Evolutionary conservation across 805 yeast genomes (phyloP).

Genomic region (Pichia rugopelliculosa): DNA sequence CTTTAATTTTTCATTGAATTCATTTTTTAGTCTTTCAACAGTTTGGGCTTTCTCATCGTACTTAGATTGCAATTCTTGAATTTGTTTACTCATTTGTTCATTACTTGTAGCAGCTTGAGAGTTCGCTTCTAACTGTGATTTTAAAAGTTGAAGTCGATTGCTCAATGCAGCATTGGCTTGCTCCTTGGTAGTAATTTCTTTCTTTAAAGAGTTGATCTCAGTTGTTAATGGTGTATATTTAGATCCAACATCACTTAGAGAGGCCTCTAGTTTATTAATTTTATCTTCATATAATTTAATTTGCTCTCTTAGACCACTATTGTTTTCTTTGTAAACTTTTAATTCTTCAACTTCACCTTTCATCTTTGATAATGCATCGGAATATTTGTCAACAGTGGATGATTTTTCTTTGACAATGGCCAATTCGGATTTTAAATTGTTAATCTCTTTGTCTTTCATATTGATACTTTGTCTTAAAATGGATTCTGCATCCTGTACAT

Average conservation of each 20-base stretch:
- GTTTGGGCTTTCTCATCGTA: conserved; percentile 16
- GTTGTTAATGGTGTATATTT: conserved; percentile 12
- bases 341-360: conserved; percentile 24
- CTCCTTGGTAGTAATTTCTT: conserved; percentile 38
- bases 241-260: conserved; percentile 5
- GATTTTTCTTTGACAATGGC: conserved; percentile 23
- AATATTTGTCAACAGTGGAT: conserved; percentile 17
- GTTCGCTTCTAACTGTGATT: conserved; percentile 42
- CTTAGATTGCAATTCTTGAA: conserved; percentile 13
- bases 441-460: conserved; percentile 42
- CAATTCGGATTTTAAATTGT: conserved; percentile 43
- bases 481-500: conserved; percentile 45
- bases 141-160: conserved; percentile 57
- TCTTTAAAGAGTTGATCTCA: conserved; percentile 14
- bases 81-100: conserved; percentile 14
- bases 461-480: conserved; percentile 45
- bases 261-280: conserved; percentile 14
- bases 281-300: conserved; percentile 11
- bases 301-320: conserved; percentile 20
- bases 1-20: conserved; percentile 27
- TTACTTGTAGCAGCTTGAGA: conserved; percentile 14
- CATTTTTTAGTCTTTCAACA: conserved; percentile 25
- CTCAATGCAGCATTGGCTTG: conserved; percentile 39
- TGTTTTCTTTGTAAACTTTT: conserved; percentile 25
- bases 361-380: conserved; percentile 19